A percentile compares a stretch with the other conserved stretches of the same genome.
Evolutionary conservation across 2,329 filamentous ascomycete species (phyloP).

Genomic region (Emmonsiellopsis sp.): DNA sequence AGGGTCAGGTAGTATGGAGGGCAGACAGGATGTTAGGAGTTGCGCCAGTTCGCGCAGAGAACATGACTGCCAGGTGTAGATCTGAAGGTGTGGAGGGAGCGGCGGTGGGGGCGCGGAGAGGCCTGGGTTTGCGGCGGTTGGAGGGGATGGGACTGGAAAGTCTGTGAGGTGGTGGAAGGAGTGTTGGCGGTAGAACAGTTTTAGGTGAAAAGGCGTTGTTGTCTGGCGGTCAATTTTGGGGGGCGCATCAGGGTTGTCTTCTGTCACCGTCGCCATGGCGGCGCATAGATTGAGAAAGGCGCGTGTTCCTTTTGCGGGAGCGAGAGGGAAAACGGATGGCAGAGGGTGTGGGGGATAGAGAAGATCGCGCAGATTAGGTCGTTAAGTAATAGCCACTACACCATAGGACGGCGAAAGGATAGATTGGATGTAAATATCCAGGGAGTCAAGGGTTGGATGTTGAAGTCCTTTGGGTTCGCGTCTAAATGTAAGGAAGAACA

Average conservation of each 20-base stretch:
- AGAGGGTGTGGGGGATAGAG: no score
- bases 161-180: slow-evolving; percentile 54
- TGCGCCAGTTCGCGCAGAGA: slow-evolving; percentile 73
- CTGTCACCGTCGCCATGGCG: slow-evolving; percentile 2
- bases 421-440: no score
- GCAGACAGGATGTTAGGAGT: slow-evolving; percentile 61
- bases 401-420: no score
- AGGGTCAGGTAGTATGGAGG: slow-evolving; percentile 61
- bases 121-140: slow-evolving; percentile 18
- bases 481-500: no score
- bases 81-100: slow-evolving; percentile 60
- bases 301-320: neutral
- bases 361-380: no score
- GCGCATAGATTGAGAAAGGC: neutral
- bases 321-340: no score
- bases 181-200: slow-evolving; percentile 70
- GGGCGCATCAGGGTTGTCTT: slow-evolving; percentile 22
- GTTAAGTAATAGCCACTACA: no score
- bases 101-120: slow-evolving; percentile 47
- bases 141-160: slow-evolving; percentile 26
- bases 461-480: no score
- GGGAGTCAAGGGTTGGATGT: no score
- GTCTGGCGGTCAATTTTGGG: slow-evolving; percentile 56
- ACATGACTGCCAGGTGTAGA: slow-evolving; percentile 81
- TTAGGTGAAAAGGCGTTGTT: slow-evolving; percentile 73